phyloP scores from a whole-genome alignment of 2,329 filamentous ascomycete genomes.

The Thielaviopsis euricoi region DNA sequence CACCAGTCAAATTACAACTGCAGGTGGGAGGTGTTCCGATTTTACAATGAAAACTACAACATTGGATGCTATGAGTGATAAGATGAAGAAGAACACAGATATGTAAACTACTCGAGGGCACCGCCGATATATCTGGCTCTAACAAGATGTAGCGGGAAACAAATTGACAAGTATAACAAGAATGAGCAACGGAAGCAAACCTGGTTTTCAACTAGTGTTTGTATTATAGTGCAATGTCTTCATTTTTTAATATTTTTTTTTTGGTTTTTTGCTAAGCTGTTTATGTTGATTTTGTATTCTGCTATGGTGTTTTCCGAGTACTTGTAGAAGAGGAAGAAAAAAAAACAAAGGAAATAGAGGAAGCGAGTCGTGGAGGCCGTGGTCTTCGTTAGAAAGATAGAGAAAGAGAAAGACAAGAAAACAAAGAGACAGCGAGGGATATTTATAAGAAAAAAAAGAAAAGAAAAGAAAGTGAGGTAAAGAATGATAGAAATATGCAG shows the following conservation, averaged over 20 bases:
- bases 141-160: too few relatives aligned
- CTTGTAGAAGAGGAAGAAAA: neutral
- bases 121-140: too few relatives aligned
- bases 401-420: neutral
- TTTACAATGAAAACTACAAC: too few relatives aligned
- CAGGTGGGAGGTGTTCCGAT: too few relatives aligned
- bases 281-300: neutral
- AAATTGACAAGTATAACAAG: too few relatives aligned
- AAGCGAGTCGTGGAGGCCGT: neutral
- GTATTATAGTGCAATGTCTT: neutral
- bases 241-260: neutral
- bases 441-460: neutral
- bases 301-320: neutral
- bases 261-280: neutral
- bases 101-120: too few relatives aligned
- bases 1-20: too few relatives aligned
- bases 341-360: neutral
- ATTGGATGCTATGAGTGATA: too few relatives aligned
- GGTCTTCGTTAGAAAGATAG: neutral
- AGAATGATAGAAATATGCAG: too few relatives aligned
- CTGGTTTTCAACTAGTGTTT: too few relatives aligned
- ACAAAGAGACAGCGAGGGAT: neutral
- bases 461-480: constrained; percentile 3
- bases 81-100: too few relatives aligned
- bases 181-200: neutral